Percentiles rank a stretch among this genome's conserved stretches.
These are phyloP conservation scores for Medicago arabica DNA, from an alignment of 306 rosid genomes.

Conservation along the genomic window DNA sequence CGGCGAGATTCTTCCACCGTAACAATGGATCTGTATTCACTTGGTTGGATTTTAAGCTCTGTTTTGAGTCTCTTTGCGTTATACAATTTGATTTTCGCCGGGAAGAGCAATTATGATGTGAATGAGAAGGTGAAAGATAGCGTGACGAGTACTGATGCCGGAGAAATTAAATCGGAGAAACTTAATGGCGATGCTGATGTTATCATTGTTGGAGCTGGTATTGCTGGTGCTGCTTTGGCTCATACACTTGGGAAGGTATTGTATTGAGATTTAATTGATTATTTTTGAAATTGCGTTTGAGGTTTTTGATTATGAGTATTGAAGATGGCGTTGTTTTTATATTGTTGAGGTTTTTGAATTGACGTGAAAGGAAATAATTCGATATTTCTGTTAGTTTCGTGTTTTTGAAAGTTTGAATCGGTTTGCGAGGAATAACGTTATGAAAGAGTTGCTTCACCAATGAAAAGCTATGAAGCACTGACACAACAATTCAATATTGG, in stretches of 20 bases:
- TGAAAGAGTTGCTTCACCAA: constrained; percentile 7
- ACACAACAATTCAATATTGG: no score
- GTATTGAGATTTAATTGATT: not conserved
- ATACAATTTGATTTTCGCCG: constrained; percentile 47
- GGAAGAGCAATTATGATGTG: constrained; percentile 33
- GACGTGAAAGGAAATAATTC: not conserved
- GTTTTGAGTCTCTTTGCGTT: constrained; percentile 53
- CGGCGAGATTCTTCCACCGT: constrained; percentile 38
- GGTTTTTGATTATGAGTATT: not conserved
- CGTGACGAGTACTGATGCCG: constrained; percentile 46
- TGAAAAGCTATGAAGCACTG: not conserved
- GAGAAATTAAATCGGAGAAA: constrained; percentile 65
- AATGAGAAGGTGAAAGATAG: constrained; percentile 39
- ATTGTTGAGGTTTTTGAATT: not conserved
- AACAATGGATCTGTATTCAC: constrained; percentile 60
- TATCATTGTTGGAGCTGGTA: constrained; percentile 96
- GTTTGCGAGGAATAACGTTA: not conserved
- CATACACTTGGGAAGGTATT: constrained; percentile 92
- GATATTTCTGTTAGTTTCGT: not conserved
- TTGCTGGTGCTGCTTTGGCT: constrained; percentile 95
- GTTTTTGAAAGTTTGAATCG: not conserved
- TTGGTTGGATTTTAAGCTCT: constrained; percentile 65
- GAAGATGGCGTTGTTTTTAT: constrained; percentile 1
- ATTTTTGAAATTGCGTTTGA: constrained; percentile 15
- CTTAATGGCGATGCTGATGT: constrained; percentile 59